A percentile compares a stretch with the other conserved stretches of the same genome.
Evolutionary conservation across 2,329 filamentous ascomycete species (phyloP).

Genomic region (Stagonosporopsis chrysanthemi): DNA sequence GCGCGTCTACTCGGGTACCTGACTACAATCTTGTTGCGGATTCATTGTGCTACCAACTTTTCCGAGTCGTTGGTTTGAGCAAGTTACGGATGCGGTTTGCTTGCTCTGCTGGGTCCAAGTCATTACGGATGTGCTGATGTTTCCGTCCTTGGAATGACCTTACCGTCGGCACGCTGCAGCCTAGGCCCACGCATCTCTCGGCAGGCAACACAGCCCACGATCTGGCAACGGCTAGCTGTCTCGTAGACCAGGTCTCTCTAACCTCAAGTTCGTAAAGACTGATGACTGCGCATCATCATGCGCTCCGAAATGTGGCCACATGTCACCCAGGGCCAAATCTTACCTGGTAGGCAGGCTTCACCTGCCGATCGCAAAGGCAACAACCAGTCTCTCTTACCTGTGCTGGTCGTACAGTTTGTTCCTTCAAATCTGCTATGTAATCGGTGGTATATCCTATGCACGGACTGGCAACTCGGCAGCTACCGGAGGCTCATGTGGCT

Average conservation of each 20-base stretch:
- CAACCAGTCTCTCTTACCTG: neutral
- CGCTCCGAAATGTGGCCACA: neutral
- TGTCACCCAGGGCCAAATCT: neutral
- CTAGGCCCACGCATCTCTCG: neutral
- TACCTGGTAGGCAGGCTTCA: neutral
- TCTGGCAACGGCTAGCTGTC: neutral
- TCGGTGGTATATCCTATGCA: neutral
- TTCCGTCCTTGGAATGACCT: neutral
- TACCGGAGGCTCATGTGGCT: constrained; percentile 18
- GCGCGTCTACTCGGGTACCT: constrained; percentile 8
- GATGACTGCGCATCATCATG: neutral
- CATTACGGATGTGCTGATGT: constrained; percentile 1
- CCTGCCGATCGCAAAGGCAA: neutral
- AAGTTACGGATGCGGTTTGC: constrained; percentile 10
- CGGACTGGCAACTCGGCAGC: constrained; percentile 10
- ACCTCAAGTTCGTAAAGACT: neutral
- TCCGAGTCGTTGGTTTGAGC: neutral
- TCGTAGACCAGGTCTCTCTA: neutral
- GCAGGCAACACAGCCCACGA: neutral
- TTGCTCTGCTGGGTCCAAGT: constrained; percentile 1
- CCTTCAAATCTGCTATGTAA: neutral
- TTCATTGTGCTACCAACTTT: neutral
- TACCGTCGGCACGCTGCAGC: constrained; percentile 13
- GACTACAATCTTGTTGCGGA: neutral
- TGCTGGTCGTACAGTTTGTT: constrained; percentile 5